Base-by-base conservation (phyloP, 2,329 filamentous ascomycete genomes). In the Bertia moriformis region DNA sequence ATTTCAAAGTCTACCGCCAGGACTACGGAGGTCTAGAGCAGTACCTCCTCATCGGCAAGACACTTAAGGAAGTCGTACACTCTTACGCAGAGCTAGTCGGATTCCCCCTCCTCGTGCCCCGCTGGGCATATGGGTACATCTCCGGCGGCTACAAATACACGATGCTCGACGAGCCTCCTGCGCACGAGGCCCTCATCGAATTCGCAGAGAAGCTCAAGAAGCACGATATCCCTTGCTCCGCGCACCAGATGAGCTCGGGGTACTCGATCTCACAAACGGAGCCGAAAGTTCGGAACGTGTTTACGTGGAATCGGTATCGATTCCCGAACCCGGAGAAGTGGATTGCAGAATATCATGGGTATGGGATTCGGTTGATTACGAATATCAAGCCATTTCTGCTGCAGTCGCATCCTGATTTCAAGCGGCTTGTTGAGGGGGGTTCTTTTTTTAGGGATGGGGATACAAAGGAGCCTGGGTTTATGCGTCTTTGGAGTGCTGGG, bases 381-480 rank as follows among this genome's bases (percentile, higher is more conserved):
- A 85, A 85, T 45, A 71, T 85, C 45, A 85, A 85, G 55, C 80
- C 80, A 0, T 85, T 84, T 49, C 63, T 85, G 0, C 61, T 85
- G 2, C 66, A 59, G 1, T 81, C 61, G 19, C 81, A 85, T 44
- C 80, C 79, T 0, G 73, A 73, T 38, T 84, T 83, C 46, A 45
- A 70, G 20, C 71, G 69, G 43, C 61, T 85, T 1, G 66, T 65
- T n/a, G 60, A 65, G 1, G 61, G 62, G 0, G 68, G 69, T 1
- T 79, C 71, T 0, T 65, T 86, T 35, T 84, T 86, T 59, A 71
- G 58, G 0, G 73, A 85, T 44, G 64, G 69, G 0, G 53, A 56
- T 12, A 73, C 71, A 33, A 49, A 60, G 33, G 45, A 63, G 14
- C 64, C 69, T 0, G 78, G 70, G 0, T 59, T 74, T 5, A 72